A percentile compares a stretch with the other conserved stretches of the same genome.
phyloP scores from a whole-genome alignment of 2,329 filamentous ascomycete species.

The Cercospora citrullina region DNA sequence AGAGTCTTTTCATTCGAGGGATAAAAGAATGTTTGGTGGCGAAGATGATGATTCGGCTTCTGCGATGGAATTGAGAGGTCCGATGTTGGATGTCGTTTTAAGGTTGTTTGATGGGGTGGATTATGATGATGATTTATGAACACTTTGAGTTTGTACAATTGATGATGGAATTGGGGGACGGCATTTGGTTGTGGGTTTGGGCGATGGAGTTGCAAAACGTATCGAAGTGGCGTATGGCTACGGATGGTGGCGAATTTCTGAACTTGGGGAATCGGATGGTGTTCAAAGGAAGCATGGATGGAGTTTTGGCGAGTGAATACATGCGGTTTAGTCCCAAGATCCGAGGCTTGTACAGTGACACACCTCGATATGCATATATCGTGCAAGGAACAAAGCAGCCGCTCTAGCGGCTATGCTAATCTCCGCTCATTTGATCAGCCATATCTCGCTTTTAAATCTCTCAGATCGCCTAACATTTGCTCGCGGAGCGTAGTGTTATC shows the following conservation, averaged over 20 bases:
- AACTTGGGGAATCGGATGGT: not conserved
- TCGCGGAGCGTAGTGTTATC: not conserved
- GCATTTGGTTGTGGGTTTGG: too few relatives aligned
- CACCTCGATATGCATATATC: too few relatives aligned
- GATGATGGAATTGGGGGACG: too few relatives aligned
- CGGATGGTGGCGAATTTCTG: too few relatives aligned
- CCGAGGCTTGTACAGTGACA: too few relatives aligned
- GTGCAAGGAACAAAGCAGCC: not conserved
- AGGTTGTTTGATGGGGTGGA: slow-evolving; percentile 49
- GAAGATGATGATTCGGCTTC: slow-evolving; percentile 42
- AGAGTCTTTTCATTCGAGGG: slow-evolving; percentile 13
- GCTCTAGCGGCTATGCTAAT: not conserved
- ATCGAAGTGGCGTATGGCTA: too few relatives aligned
- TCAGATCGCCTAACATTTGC: not conserved
- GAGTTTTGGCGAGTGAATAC: not conserved
- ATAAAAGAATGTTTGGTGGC: slow-evolving; percentile 46
- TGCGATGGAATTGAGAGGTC: slow-evolving; percentile 41
- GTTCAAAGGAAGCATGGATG: not conserved
- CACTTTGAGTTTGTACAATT: not conserved
- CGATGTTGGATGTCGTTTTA: slow-evolving; percentile 51
- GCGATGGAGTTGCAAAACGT: too few relatives aligned
- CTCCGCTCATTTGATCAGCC: not conserved
- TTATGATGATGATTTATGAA: slow-evolving; percentile 39
- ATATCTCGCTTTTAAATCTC: not conserved
- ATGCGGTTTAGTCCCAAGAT: too few relatives aligned